phyloP scores from a whole-genome alignment of 495 filamentous ascomycete species.

The Filosporella fistucella region DNA sequence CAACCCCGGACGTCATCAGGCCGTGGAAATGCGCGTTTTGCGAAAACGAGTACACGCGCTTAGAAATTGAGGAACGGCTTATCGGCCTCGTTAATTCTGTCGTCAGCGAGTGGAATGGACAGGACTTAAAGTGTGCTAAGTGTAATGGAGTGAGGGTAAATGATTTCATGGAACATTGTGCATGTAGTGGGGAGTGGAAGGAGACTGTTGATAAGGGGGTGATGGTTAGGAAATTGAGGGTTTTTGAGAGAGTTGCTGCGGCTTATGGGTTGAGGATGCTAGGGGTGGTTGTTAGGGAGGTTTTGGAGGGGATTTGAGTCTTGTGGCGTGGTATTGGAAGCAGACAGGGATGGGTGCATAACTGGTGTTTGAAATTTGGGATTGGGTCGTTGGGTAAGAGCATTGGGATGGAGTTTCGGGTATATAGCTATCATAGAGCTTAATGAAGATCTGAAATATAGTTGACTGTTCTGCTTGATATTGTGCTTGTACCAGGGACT shows the following conservation, averaged over 20 bases:
- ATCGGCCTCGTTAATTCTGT: conserved; percentile 71
- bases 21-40: conserved; percentile 80
- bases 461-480: too few species aligned
- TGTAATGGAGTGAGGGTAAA: conserved; percentile 67
- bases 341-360: too few species aligned
- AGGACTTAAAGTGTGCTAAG: conserved; percentile 82
- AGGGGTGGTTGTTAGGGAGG: conserved; percentile 63
- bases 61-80: conserved; percentile 79
- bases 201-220: conserved; percentile 67
- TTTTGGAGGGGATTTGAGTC: conserved; percentile 27
- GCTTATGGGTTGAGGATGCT: conserved; percentile 81
- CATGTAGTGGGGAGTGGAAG: conserved; percentile 81
- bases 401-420: too few species aligned
- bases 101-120: conserved; percentile 76
- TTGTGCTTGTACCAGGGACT: too few species aligned
- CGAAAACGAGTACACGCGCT: conserved; percentile 64
- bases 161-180: conserved; percentile 96
- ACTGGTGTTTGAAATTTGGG: background rate
- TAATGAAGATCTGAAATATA: too few species aligned
- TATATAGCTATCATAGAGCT: too few species aligned
- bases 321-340: too few species aligned
- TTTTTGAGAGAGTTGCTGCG: conserved; percentile 68
- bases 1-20: conserved; percentile 30
- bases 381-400: too few species aligned
- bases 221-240: conserved; percentile 57